Conservation (phyloP, 164 flowering plant species). For the Saururus chinensis region DNA sequence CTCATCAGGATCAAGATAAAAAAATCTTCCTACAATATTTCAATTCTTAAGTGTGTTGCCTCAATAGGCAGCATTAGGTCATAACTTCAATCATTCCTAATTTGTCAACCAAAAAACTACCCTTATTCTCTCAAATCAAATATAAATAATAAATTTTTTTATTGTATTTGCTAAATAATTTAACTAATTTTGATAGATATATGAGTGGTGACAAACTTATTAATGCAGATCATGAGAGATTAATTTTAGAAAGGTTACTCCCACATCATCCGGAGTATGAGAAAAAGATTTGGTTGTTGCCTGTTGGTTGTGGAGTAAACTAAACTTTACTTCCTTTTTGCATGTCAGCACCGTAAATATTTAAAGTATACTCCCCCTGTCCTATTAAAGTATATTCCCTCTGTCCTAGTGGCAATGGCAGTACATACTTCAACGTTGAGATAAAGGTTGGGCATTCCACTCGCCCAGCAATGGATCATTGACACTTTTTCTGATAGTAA, state of each 20-base stretch:
- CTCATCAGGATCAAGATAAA: too few relatives aligned
- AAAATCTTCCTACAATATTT: too few relatives aligned
- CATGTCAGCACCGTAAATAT: background rate
- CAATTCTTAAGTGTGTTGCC: too few relatives aligned
- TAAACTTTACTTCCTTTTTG: constrained; percentile 8
- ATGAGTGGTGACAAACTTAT: constrained; percentile 63
- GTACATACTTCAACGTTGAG: background rate
- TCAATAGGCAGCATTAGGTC: too few relatives aligned
- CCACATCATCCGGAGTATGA: constrained; percentile 75
- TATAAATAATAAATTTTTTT: too few relatives aligned
- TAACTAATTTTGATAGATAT: constrained; percentile 40
- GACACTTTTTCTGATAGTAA: background rate
- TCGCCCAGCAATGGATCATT: too few relatives aligned
- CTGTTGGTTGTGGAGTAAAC: constrained; percentile 83
- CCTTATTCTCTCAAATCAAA: too few relatives aligned
- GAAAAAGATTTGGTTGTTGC: too few relatives aligned
- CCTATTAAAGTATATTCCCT: background rate
- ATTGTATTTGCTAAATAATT: too few relatives aligned
- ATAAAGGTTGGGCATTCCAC: too few relatives aligned
- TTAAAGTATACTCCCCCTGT: background rate
- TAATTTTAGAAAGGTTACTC: constrained; percentile 66
- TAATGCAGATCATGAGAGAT: constrained; percentile 63
- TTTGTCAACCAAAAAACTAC: too few relatives aligned
- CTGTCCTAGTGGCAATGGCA: background rate
- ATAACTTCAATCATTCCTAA: too few relatives aligned